A percentile compares a stretch with the other conserved stretches of the same genome.
These are phyloP conservation scores for Botrytis fragariae DNA, from an alignment of 2,329 filamentous ascomycete genomes.

Conservation along the genomic window DNA sequence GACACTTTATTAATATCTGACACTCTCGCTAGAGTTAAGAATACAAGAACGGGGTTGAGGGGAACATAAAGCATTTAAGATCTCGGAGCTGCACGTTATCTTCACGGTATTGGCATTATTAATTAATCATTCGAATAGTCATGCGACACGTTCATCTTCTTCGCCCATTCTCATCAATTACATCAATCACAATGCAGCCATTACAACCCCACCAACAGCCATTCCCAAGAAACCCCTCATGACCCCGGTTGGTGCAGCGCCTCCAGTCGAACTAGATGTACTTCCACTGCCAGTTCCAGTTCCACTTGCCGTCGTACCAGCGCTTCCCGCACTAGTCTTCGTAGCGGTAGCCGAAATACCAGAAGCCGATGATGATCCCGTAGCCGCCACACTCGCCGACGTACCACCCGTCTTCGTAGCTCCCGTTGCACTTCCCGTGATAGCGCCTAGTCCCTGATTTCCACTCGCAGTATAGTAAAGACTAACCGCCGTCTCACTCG, in stretches of 20 bases:
- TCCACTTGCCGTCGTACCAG: slow-evolving; percentile 16
- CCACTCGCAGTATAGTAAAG: slow-evolving; percentile 45
- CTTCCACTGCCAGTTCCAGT: slow-evolving; percentile 16
- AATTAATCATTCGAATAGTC: neutral
- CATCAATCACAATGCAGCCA: slow-evolving; percentile 28
- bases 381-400: slow-evolving; percentile 20
- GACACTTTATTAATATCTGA: neutral
- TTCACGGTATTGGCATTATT: neutral
- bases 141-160: neutral
- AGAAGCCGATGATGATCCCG: neutral
- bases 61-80: neutral
- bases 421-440: slow-evolving; percentile 43
- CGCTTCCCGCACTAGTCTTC: neutral
- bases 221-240: slow-evolving; percentile 32
- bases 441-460: slow-evolving; percentile 42
- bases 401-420: slow-evolving; percentile 38
- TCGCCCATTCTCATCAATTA: neutral
- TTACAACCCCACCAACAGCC: slow-evolving; percentile 31
- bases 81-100: neutral
- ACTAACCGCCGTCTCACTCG: slow-evolving; percentile 43
- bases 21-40: neutral
- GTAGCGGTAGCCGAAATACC: neutral
- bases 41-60: neutral
- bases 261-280: slow-evolving; percentile 31
- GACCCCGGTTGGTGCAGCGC: slow-evolving; percentile 33